Evolutionary conservation across 768 basidiomycete genomes (phyloP), one percentile per base, ranked within the genome.

Genomic region (Mycena latifolia): DNA sequence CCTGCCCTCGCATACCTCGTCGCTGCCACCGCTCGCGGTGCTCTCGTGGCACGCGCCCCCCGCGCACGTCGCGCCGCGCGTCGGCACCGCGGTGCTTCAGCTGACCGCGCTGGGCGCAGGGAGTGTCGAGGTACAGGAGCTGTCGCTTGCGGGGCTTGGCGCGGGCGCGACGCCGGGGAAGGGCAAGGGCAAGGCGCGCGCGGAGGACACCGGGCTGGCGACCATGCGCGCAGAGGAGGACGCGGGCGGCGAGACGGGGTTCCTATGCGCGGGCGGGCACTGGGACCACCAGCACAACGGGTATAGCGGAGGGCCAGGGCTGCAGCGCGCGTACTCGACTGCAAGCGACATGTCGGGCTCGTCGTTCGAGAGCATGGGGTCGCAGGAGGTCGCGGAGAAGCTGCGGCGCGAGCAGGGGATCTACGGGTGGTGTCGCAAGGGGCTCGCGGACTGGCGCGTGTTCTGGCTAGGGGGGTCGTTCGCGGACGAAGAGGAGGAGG

Each of bases 391-490:
- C 10, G 62, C 77, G 1, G 79, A 78, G 28, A 75, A 78, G 70
- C 72, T 88, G 73, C 83, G 81, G 71, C 78, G 77, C 24, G 87
- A 89, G 61, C 82, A 89, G 62, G 93, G 93, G 8, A 77, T 91
- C 7, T 95, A 95, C 74, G 93, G 86, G 0, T 94, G 93, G 93
- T 84, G 88, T 77, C 79, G 87, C 70, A 93, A 90, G 72, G 93
- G 90, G 18, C 66, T 81, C 5, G 86, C 88, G 58, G 93, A 95
- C 72, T 95, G 89, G 85, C 81, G 93, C 24, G 86, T 95, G 15
- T 89, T 95, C 73, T 95, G 93, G 93, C 78, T 94, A 12, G 93
- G 93, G 0, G 92, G 92, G 24, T 79, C 79, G 69, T 77, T 74
- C 39, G 78, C 60, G 58, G 77, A 72, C 35, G 74, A 69, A 67